phyloP scores from a whole-genome alignment of 441 rosid species.

The Gossypium armourianum region DNA sequence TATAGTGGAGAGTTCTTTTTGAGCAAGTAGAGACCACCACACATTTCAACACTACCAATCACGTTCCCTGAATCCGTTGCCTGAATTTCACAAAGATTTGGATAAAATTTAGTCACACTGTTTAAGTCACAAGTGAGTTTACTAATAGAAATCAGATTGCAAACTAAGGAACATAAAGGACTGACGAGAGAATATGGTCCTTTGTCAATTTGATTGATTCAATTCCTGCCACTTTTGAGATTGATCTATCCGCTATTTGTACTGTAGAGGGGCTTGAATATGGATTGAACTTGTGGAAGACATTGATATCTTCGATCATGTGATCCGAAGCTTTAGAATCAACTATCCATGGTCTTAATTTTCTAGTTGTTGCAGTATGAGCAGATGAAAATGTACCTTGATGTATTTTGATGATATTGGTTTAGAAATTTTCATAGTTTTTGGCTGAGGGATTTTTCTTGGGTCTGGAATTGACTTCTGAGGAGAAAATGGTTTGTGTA shows the following conservation, averaged over 20 bases:
- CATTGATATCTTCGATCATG: not conserved
- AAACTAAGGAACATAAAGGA: not conserved
- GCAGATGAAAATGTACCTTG: not conserved
- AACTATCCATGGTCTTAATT: not conserved
- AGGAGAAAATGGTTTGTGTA: no score
- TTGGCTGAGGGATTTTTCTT: no score
- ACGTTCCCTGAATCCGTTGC: no score
- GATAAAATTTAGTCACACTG: not conserved
- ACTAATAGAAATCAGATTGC: not conserved
- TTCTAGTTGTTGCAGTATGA: not conserved
- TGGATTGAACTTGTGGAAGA: not conserved
- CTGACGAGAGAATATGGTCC: not conserved
- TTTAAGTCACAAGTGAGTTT: not conserved
- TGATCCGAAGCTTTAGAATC: not conserved
- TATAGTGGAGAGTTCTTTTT: no score
- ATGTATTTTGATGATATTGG: not conserved
- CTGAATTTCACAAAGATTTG: no score
- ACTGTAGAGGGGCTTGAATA: not conserved
- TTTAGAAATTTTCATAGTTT: no score
- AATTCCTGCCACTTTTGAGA: not conserved
- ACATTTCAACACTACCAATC: no score
- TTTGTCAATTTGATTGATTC: not conserved
- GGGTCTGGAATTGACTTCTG: no score
- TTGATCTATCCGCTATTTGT: not conserved
- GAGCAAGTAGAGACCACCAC: no score